Evolutionary conservation across 371 early-diverging fungal genomes (phyloP), one percentile per base, ranked within the genome.

Genomic region (Mucor irregularis): DNA sequence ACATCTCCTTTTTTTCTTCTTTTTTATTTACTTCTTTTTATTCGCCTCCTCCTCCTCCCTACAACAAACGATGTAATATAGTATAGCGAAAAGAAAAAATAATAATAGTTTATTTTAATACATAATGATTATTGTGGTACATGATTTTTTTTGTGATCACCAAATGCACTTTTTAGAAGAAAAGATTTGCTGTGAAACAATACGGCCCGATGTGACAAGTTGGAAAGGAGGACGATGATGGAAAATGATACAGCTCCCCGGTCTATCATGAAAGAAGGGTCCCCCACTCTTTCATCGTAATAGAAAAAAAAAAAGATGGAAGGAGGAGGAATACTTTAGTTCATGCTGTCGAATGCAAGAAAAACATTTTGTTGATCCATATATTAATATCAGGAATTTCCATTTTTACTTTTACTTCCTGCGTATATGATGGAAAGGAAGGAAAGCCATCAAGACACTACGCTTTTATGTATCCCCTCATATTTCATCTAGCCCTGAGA

Each of bases 181-280:
- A 13, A 35, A 7, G 10, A 31, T 47, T 35, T 33, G 39, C 39
- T 50, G 50, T 50, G 50, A 28, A 50, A 50, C 50, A 10, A 38
- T n/a, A 19, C 50, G 50, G 50, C 11, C 50, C 50, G 50, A 39
- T 39, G 22, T 42, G 43, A 42, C 39, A 38, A 38, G n/a, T n/a
- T n/a, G n/a, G n/a, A n/a, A n/a, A n/a, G n/a, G n/a, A n/a, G n/a
- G n/a, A n/a, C n/a, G n/a, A n/a, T n/a, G n/a, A n/a, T n/a, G n/a
- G n/a, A n/a, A n/a, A n/a, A 16, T 38, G 19, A 38, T 14, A 17
- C n/a, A 38, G 17, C 42, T 42, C 42, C 42, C 42, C 42, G 42
- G 42, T 25, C 42, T 24, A 34, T 21, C 24, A 42, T 42, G 25
- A 24, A 24, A 24, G 24, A 42, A 42, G 42, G 42, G 42, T 42